phyloP scores from a whole-genome alignment of 2,329 filamentous ascomycete species.

The Trichoderma gracile region DNA sequence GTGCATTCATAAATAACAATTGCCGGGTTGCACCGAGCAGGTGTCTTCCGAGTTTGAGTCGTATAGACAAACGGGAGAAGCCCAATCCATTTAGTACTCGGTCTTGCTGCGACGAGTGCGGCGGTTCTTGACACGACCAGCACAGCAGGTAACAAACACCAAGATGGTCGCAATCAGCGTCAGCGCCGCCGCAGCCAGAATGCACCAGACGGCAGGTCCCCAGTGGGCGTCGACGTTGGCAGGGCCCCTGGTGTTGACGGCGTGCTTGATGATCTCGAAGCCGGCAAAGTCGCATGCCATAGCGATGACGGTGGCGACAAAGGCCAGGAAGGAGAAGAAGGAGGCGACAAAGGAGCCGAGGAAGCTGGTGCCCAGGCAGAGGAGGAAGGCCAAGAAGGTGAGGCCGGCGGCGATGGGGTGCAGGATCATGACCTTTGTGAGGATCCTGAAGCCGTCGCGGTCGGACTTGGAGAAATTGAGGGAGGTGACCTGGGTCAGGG shows the following conservation, averaged over 20 bases:
- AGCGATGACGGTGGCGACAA: constrained; percentile 53
- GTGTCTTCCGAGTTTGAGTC: background rate
- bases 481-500: constrained; percentile 47
- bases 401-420: constrained; percentile 61
- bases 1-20: constrained; percentile 10
- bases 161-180: constrained; percentile 57
- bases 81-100: constrained; percentile 28
- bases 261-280: constrained; percentile 54
- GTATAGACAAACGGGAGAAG: background rate
- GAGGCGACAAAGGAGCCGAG: constrained; percentile 55
- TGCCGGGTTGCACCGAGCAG: background rate
- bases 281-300: constrained; percentile 58
- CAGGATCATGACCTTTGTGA: constrained; percentile 62
- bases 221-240: constrained; percentile 49
- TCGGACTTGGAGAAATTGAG: constrained; percentile 39
- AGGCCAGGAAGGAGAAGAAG: constrained; percentile 51
- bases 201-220: constrained; percentile 59
- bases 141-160: constrained; percentile 64
- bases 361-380: constrained; percentile 54
- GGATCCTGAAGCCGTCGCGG: constrained; percentile 47
- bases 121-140: constrained; percentile 44
- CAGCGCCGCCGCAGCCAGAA: constrained; percentile 57
- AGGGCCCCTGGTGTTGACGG: constrained; percentile 53
- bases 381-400: constrained; percentile 59
- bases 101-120: constrained; percentile 30